Evolutionary conservation across 2,329 filamentous ascomycete genomes (phyloP).

Genomic region (Verticillium tricorpus): DNA sequence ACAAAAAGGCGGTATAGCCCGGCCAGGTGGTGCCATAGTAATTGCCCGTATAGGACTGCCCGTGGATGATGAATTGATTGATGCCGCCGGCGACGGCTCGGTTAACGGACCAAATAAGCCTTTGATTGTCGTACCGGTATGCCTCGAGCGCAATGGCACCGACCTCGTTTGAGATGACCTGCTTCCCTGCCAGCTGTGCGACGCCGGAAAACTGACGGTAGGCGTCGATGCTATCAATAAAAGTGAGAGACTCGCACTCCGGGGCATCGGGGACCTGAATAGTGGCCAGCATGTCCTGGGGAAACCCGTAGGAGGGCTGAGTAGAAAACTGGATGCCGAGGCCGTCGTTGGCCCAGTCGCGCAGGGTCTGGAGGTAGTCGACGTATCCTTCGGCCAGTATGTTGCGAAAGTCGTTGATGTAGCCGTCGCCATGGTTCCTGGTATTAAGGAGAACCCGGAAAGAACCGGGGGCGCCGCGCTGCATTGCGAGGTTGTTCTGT

Average conservation of each 20-base stretch:
- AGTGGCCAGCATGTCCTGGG: constrained; percentile 34
- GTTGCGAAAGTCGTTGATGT: constrained; percentile 6
- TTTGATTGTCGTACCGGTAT: constrained; percentile 15
- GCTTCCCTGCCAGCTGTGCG: constrained; percentile 30
- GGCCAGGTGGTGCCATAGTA: constrained; percentile 46
- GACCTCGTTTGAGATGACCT: constrained; percentile 33
- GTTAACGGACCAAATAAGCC: constrained; percentile 29
- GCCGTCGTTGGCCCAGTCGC: constrained; percentile 22
- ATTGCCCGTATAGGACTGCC: constrained; percentile 31
- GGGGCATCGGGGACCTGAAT: constrained; percentile 32
- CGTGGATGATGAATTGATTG: constrained; percentile 40
- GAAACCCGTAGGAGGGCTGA: constrained; percentile 35
- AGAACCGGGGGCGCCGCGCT: neutral
- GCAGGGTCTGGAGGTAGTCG: constrained; percentile 24
- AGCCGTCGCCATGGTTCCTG: neutral
- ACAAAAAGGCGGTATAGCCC: constrained; percentile 37
- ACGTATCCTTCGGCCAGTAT: constrained; percentile 3
- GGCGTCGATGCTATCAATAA: constrained; percentile 28
- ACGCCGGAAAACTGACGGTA: constrained; percentile 35
- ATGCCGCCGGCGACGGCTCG: constrained; percentile 33
- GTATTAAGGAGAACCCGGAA: neutral
- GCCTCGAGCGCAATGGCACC: constrained; percentile 20
- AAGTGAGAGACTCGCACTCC: constrained; percentile 34
- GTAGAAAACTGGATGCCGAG: constrained; percentile 30
- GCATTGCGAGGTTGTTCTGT: constrained; percentile 5